A percentile compares a stretch with the other conserved stretches of the same genome.
Evolutionary conservation across 805 yeast species (phyloP).

Genomic region (Zygosaccharomyces pseudorouxii): DNA sequence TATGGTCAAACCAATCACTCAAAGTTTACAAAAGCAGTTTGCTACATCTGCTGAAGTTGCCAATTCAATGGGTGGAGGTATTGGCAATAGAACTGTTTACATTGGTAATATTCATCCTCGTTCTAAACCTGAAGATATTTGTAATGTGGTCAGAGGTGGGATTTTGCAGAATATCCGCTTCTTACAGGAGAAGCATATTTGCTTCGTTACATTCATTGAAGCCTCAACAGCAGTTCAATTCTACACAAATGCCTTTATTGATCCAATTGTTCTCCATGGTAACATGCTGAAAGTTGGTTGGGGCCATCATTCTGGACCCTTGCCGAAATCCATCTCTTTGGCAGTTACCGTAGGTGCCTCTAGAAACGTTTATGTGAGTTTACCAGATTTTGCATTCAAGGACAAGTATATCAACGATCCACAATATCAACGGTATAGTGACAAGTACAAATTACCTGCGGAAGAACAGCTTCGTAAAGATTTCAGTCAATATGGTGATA

Average conservation of each 20-base stretch:
- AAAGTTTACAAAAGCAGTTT: constrained; percentile 29
- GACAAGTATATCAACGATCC: constrained; percentile 34
- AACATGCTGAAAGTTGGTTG: constrained; percentile 62
- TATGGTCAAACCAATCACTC: constrained; percentile 27
- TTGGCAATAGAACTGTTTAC: constrained; percentile 63
- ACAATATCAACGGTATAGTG: constrained; percentile 29
- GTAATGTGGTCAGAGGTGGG: constrained; percentile 78
- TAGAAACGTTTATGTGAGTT: constrained; percentile 71
- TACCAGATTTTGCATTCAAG: constrained; percentile 41
- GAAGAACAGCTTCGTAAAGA: constrained; percentile 53
- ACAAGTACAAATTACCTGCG: constrained; percentile 38
- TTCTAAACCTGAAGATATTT: constrained; percentile 66
- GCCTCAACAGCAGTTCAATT: constrained; percentile 62
- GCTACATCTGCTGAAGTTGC: constrained; percentile 30
- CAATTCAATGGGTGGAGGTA: constrained; percentile 32
- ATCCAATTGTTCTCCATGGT: constrained; percentile 58
- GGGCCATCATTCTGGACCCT: constrained; percentile 64
- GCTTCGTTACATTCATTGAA: constrained; percentile 67
- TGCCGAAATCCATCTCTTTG: constrained; percentile 48
- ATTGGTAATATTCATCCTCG: constrained; percentile 61
- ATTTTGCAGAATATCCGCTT: constrained; percentile 54
- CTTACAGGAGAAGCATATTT: constrained; percentile 50
- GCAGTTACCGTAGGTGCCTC: constrained; percentile 74
- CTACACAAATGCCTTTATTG: constrained; percentile 53
- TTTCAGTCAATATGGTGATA: constrained; percentile 59